Evolutionary conservation across 768 basidiomycete species (phyloP), one percentile per base, ranked within the genome.

Genomic region (Boletellus sp.): DNA sequence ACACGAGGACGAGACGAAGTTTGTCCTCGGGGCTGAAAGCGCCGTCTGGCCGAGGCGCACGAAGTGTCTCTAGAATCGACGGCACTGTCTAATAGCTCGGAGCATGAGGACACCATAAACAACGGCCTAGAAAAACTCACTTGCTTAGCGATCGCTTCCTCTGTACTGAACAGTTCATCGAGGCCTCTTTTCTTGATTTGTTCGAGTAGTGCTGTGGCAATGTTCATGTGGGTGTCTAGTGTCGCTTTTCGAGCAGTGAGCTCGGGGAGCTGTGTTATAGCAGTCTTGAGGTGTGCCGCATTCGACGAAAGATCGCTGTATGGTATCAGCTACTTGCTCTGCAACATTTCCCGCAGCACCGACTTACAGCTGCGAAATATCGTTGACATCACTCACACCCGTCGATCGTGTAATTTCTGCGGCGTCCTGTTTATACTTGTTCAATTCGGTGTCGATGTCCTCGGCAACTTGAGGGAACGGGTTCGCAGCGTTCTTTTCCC

Each of bases 401-500:
- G 96, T 97, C 42, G 89, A 91, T 44, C 95, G 78, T 8, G 96
- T 99, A 49, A 99, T 87, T 67, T 99, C 96, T 16, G 92, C 93
- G 5, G 96, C 94, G 60, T 99, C 96, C 61, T 88, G 83, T 73
- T 97, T 98, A 62, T 87, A 95, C 70, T 85, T 84, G 70, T 86
- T 93, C 57, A 98, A 70, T 67, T 97, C 96, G 6, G 76, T 60
- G 61, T 99, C 93, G 45, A 99, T 97, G 55, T 98, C 95, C 65
- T 96, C 96, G 2, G 96, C 95, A 4, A 99, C 96, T 58, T 96
- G 91, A 34, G 96, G 96, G 77, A 99, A 99, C 5, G 95, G 95
- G 52, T 89, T 91, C 8, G 90, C 85, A 1, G 94, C 92, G 62
- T 98, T 96, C 66, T 90, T 92, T 2, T 85, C 87, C 96, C 96